Conservation (phyloP, 2,329 filamentous ascomycete genomes). For the Malbranchea zuffiana region DNA sequence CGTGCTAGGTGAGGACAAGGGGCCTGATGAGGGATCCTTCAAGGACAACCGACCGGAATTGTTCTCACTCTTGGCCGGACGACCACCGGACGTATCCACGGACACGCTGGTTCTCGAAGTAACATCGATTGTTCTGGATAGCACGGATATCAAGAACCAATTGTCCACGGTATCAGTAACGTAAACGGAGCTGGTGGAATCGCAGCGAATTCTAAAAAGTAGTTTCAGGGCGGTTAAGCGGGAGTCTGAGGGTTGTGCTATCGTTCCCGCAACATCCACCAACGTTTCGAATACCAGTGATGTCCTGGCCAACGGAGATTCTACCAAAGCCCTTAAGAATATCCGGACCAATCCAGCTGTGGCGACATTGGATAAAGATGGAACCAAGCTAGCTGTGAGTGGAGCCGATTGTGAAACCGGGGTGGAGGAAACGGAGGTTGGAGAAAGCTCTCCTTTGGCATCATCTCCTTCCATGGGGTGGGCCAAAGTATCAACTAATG, state of each 20-base stretch:
- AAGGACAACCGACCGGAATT: constrained; percentile 22
- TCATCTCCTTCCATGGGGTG: constrained; percentile 28
- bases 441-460: constrained; percentile 20
- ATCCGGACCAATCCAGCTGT: constrained; percentile 61
- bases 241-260: constrained; percentile 53
- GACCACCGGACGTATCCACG: constrained; percentile 33
- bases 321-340: constrained; percentile 59
- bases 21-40: constrained; percentile 23
- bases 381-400: constrained; percentile 22
- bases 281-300: constrained; percentile 52
- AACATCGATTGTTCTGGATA: constrained; percentile 53
- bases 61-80: constrained; percentile 27
- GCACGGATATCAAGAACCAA: constrained; percentile 57
- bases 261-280: constrained; percentile 51
- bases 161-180: constrained; percentile 61
- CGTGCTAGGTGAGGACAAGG: constrained; percentile 24
- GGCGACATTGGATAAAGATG: constrained; percentile 49
- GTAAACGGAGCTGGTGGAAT: constrained; percentile 67
- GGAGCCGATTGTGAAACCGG: constrained; percentile 24
- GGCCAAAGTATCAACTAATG: constrained; percentile 25
- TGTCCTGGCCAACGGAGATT: constrained; percentile 54
- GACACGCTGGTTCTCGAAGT: constrained; percentile 35
- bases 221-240: constrained; percentile 65
- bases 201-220: constrained; percentile 71
- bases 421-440: constrained; percentile 33